Evolutionary conservation across 306 rosid genomes (phyloP).

Genomic region (Fragaria ananassa): DNA sequence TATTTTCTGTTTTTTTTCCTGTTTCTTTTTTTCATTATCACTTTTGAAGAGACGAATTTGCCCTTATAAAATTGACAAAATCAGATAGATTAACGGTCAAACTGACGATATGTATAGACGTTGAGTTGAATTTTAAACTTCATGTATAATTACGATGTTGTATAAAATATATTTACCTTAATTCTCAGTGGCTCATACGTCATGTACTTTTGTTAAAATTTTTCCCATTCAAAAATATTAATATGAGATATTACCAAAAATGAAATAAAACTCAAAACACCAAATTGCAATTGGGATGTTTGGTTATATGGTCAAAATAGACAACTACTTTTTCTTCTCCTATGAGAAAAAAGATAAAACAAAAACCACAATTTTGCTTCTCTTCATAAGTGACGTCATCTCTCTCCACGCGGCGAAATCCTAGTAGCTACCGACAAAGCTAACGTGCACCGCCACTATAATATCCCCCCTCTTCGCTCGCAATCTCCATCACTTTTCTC

Average conservation of each 20-base stretch:
- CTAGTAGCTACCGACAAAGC: slow-evolving; percentile 55
- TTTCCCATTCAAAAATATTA: too few species aligned
- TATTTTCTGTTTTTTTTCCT: too few species aligned
- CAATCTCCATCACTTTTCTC: not conserved
- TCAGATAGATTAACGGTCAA: too few species aligned
- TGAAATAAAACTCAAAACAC: not conserved
- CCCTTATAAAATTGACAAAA: too few species aligned
- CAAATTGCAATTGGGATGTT: not conserved
- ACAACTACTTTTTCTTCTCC: not conserved
- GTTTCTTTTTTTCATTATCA: too few species aligned
- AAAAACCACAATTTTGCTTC: not conserved
- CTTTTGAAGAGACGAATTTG: too few species aligned
- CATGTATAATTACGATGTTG: too few species aligned
- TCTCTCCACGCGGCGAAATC: slow-evolving; percentile 23
- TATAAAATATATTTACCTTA: too few species aligned
- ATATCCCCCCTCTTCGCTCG: not conserved
- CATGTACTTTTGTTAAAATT: too few species aligned
- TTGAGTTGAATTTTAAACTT: too few species aligned
- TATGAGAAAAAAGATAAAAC: not conserved
- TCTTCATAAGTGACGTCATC: not conserved
- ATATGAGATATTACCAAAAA: not conserved
- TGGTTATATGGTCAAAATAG: not conserved
- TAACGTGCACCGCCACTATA: slow-evolving; percentile 33
- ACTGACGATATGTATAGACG: too few species aligned
- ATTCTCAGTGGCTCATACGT: too few species aligned